A percentile compares a stretch with the other conserved stretches of the same genome.
These are phyloP conservation scores for Linnemannia hyalina DNA, from an alignment of 192 early-diverging fungal species.

Conservation along the genomic window DNA sequence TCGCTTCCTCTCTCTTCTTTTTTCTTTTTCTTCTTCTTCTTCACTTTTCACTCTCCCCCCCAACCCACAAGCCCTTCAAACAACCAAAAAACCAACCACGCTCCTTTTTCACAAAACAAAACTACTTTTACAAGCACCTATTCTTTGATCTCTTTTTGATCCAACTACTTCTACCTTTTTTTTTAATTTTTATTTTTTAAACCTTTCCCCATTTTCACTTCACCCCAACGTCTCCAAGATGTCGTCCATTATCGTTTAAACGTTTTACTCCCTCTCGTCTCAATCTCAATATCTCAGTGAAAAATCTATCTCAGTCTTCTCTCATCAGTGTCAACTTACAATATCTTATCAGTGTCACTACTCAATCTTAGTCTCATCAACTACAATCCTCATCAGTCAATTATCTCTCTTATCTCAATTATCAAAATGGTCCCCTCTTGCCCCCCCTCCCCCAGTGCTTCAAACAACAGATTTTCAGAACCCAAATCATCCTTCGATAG, in stretches of 20 bases:
- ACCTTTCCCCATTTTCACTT: slow-evolving; percentile 19
- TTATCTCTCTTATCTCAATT: slow-evolving; percentile 26
- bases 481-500: slow-evolving; percentile 49
- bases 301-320: slow-evolving; percentile 10
- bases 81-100: not conserved
- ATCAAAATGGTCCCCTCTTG: slow-evolving; percentile 57
- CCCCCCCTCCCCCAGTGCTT: slow-evolving; percentile 50
- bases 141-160: slow-evolving; percentile 2
- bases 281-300: slow-evolving; percentile 16
- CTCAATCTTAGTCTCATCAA: slow-evolving; percentile 17
- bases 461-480: slow-evolving; percentile 35
- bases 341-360: slow-evolving; percentile 19
- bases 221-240: slow-evolving; percentile 39
- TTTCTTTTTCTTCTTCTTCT: slow-evolving; percentile 19
- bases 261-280: slow-evolving; percentile 31
- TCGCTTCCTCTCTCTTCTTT: not conserved
- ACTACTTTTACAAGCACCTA: not conserved
- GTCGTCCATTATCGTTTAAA: slow-evolving; percentile 60
- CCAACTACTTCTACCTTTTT: slow-evolving; percentile 6
- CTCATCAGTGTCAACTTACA: slow-evolving; percentile 13
- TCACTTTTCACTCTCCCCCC: slow-evolving; percentile 22
- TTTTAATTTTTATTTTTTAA: slow-evolving; percentile 32
- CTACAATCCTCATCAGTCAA: slow-evolving; percentile 17
- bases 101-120: not conserved
- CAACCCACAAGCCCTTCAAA: not conserved